Percentiles rank a stretch among this genome's conserved stretches.
Conservation (phyloP, 192 early-diverging fungal species). For the Rhizoclosmatium globosum region DNA sequence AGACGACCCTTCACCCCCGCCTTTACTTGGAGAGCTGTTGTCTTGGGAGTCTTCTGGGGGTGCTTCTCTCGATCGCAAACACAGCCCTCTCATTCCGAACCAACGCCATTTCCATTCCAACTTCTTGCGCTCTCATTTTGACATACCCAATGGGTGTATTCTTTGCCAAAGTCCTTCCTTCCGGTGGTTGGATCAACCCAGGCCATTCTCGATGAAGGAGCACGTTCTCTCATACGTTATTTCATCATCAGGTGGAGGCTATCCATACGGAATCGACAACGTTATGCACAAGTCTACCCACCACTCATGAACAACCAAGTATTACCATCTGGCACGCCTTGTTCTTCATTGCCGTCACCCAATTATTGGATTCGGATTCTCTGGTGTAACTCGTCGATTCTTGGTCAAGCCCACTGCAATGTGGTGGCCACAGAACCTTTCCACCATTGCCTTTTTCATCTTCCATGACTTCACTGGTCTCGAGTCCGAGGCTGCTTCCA, state of each 20-base stretch:
- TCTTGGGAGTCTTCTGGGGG: conserved; percentile 24
- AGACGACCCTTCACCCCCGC: conserved; percentile 42
- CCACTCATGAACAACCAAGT: too few relatives aligned
- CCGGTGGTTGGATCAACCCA: conserved; percentile 29
- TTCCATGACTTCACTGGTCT: conserved; percentile 11
- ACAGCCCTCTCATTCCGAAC: conserved; percentile 3
- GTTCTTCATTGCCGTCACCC: conserved; percentile 44
- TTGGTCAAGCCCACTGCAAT: conserved; percentile 85
- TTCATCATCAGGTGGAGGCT: background rate
- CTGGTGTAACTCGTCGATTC: conserved; percentile 73
- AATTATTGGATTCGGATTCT: conserved; percentile 67
- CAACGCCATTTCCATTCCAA: conserved; percentile 22
- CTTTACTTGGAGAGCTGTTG: conserved; percentile 39
- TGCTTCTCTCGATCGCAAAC: background rate
- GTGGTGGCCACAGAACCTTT: conserved; percentile 84
- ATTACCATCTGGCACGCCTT: conserved; percentile 2
- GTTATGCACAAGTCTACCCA: conserved; percentile 33
- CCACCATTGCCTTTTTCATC: conserved; percentile 47
- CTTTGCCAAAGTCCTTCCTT: conserved; percentile 38
- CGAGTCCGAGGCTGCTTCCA: background rate
- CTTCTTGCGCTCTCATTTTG: conserved; percentile 53
- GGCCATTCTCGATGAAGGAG: conserved; percentile 42
- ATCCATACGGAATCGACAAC: conserved; percentile 60
- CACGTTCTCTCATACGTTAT: conserved; percentile 74
- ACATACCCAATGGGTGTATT: conserved; percentile 77